Percentiles rank a stretch among this genome's conserved stretches.
Evolutionary conservation across 495 filamentous ascomycete species (phyloP).

Genomic region (Lophium mytilinum): DNA sequence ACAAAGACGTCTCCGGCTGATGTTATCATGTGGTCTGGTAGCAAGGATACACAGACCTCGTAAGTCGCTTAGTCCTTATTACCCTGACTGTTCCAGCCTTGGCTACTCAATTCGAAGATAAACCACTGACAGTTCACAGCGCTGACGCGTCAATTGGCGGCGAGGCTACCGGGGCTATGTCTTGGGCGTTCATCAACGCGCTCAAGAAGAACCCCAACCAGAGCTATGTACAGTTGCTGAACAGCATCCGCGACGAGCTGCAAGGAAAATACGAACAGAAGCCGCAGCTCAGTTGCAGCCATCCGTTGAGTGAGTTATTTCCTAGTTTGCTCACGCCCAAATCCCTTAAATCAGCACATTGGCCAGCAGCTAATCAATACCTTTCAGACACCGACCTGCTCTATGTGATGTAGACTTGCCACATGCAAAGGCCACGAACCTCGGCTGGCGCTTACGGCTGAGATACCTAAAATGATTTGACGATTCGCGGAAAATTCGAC

Average conservation of each 20-base stretch:
- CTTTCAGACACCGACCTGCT: slow-evolving; percentile 52
- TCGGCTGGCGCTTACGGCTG: no score
- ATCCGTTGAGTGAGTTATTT: slow-evolving; percentile 72
- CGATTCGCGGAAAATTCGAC: no score
- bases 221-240: slow-evolving; percentile 92
- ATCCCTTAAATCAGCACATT: slow-evolving; percentile 1
- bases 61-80: slow-evolving; percentile 40
- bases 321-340: no score
- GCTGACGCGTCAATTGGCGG: slow-evolving; percentile 59
- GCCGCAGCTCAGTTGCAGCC: slow-evolving; percentile 92
- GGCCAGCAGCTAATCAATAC: slow-evolving; percentile 23
- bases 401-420: slow-evolving; percentile 51
- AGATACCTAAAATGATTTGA: no score
- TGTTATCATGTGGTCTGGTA: slow-evolving; percentile 96
- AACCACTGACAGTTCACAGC: slow-evolving; percentile 33
- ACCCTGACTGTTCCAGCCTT: neutral
- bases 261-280: slow-evolving; percentile 87
- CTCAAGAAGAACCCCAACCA: slow-evolving; percentile 97
- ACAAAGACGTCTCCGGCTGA: slow-evolving; percentile 94
- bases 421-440: no score
- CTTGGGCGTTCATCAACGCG: slow-evolving; percentile 89
- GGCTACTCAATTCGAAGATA: neutral
- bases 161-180: slow-evolving; percentile 95
- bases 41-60: slow-evolving; percentile 94
- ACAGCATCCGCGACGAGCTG: slow-evolving; percentile 90